These are phyloP conservation scores for Hanseniaspora sp. DNA, from an alignment of 1,139 yeast species.

Conservation along the genomic window DNA sequence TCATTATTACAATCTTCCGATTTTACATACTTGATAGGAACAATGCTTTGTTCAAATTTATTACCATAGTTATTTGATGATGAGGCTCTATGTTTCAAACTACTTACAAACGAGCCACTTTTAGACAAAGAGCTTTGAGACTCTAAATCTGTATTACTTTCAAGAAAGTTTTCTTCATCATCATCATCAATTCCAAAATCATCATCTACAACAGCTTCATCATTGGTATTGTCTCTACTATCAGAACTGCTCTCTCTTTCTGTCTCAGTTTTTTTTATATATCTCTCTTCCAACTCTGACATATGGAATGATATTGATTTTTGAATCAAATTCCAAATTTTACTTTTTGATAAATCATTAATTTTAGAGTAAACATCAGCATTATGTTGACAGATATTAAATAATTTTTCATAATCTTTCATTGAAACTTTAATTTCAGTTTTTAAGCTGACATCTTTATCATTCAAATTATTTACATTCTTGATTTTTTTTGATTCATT, in stretches of 20 bases:
- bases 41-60: not conserved
- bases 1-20: not conserved
- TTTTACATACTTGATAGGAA: not conserved
- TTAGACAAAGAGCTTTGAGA: constrained; percentile 20
- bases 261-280: not conserved
- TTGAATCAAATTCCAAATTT: constrained; percentile 28
- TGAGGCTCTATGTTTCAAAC: constrained; percentile 20
- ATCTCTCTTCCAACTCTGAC: not conserved
- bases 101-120: constrained; percentile 26
- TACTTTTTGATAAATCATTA: constrained; percentile 26
- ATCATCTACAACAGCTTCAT: constrained; percentile 6
- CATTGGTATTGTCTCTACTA: not conserved
- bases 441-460: constrained; percentile 16
- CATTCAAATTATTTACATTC: no score
- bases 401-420: constrained; percentile 21
- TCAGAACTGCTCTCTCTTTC: not conserved
- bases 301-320: constrained; percentile 22
- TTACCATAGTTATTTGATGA: not conserved
- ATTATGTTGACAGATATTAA: constrained; percentile 27
- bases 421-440: constrained; percentile 17
- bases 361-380: constrained; percentile 27
- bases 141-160: constrained; percentile 1
- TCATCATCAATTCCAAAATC: constrained; percentile 20
- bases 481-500: not conserved
- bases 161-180: constrained; percentile 18